Evolutionary conservation across 1,139 yeast species (phyloP), one percentile per base, ranked within the genome.

Genomic region (Suhomyces maxii): DNA sequence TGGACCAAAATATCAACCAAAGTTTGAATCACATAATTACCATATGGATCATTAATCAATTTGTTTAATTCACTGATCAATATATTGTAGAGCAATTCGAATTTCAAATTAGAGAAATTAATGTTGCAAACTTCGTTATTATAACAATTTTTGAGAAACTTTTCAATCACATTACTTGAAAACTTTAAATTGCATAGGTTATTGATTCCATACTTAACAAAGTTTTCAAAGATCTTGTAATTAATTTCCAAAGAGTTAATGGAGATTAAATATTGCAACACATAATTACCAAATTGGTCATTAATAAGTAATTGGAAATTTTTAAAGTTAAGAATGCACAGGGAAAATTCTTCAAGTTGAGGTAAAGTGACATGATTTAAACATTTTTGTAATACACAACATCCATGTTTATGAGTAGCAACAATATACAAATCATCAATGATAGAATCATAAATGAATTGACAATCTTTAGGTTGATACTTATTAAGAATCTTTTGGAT

Each of bases 211-310:
- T 58, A 70, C 46, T 61, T 58, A 13, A 66, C 54, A 49, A 74
- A 69, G 51, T 73, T 70, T 23, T 63, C 58, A 50, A 61, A 73
- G 46, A 75, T 66, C 47, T 59, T 59, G 48, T 58, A 57, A 52
- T 68, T 69, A 46, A 75, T 71, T 26, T 69, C 71, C 51, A 68
- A 58, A 13, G 71, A 67, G 50, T 74, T 68, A 52, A 75, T 67
- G 13, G 76, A 68, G 38, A 75, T 71, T 49, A 75, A 61, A 49
- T 75, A 75, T 53, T 75, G 80, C 49, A 75, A 67, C 9, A 75
- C 79, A 53, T 75, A 75, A 53, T 75, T 75, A 30, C 80, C 79
- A 61, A 73, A 75, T 54, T 75, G 80, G 50, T 75, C 79, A 51
- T 75, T 74, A 46, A 73, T 71, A 30, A 53, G 53, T 30, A 53